Percentiles rank a stretch among this genome's conserved stretches.
Conservation (phyloP, 805 yeast species). For the Yamadazyma phyllophila region DNA sequence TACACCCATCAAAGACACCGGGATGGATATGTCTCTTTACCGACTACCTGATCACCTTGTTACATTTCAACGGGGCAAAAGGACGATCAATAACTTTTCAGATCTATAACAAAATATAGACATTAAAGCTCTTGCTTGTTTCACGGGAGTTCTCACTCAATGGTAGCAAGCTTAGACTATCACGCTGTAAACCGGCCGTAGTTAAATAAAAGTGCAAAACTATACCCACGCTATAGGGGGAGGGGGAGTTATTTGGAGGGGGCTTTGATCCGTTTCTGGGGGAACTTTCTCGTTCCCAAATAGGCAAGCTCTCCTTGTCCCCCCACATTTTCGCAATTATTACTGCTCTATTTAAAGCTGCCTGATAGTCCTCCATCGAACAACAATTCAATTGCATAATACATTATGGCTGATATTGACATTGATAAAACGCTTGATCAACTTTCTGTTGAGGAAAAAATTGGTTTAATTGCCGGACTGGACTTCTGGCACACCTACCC, state of each 20-base stretch:
- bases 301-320: neutral
- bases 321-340: neutral
- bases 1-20: no score
- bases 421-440: constrained; percentile 18
- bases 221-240: no score
- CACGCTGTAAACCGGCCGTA: no score
- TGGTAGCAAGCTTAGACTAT: no score
- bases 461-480: constrained; percentile 34
- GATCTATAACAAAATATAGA: no score
- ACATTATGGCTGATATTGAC: constrained; percentile 20
- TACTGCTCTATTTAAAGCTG: neutral
- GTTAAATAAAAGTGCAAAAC: no score
- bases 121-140: no score
- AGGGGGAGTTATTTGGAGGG: neutral
- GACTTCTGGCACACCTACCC: constrained; percentile 53
- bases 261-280: neutral
- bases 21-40: no score
- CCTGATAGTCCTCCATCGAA: neutral
- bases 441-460: constrained; percentile 30
- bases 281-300: neutral
- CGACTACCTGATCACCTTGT: no score
- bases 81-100: no score
- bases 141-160: no score
- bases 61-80: no score
- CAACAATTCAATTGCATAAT: neutral